Evolutionary conservation across 177 flowering plant species (phyloP), one percentile per base, ranked within the genome.

Genomic region (Vitis hybrid): DNA sequence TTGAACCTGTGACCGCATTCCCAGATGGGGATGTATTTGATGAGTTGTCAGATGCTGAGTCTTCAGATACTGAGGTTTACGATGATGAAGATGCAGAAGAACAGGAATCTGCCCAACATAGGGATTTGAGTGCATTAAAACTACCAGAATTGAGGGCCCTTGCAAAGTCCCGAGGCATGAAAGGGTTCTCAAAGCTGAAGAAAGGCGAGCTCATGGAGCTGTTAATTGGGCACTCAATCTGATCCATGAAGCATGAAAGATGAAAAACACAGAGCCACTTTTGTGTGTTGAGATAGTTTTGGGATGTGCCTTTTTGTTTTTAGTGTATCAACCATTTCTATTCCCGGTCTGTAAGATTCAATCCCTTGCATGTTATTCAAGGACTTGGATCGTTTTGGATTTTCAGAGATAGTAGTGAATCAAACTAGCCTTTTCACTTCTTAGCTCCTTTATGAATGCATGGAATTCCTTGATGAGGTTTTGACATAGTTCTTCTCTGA

Each of bases 141-240:
- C 77, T 94, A 46, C 2, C 79, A 11, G 98, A 94, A 56, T 72
- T 94, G 79, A 86, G 85, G 71, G 83, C 81, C 58, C 77, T 94
- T 24, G 98, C 98, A 61, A 92, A 91, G 64, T 84, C 97, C 58
- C 85, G 91, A 6, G 93, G 98, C 18, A 11, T 92, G 70, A 94
- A 90, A 85, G 90, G 97, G 74, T 87, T 70, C 74, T 91, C 97
- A 6, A 94, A 87, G 86, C 72, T 92, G 84, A 94, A 92, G 86
- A 94, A 94, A 78, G 70, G 56, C 4, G 91, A 90, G 58, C 90
- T 94, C 51, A 68, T 91, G 60, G 87, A 78, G 62, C 70, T 94
- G 77, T 85, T 94, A 12, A 62, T 80, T 65, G 75, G 81, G 64
- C 69, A 60, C 62, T 69, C 72, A 9, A 17, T 56, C 62, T 89